Evolutionary conservation across 192 early-diverging fungal species (phyloP), one percentile per base, ranked within the genome.

Genomic region (Coemansia sp.): DNA sequence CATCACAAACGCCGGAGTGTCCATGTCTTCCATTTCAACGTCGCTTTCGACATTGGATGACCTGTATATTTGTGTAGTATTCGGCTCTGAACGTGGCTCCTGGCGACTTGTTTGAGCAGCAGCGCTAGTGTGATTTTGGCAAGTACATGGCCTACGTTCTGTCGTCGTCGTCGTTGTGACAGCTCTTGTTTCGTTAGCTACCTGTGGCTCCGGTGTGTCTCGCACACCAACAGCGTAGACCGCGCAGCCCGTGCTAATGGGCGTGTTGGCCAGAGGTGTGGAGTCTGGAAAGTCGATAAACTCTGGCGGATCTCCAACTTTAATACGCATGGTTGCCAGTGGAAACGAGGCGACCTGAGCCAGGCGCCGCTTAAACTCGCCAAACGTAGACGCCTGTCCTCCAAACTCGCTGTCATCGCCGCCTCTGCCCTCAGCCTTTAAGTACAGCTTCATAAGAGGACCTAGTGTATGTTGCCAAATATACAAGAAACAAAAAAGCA

Each of bases 241-340:
- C 2, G 57, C 12, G 1, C 57, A 60, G 57, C 15, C 31, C 8
- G 31, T 34, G 15, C 15, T 36, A 29, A 82, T 36, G 38, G 66
- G 65, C 22, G 72, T 77, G 46, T 81, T 38, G 31, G 39, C 3
- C 3, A 79, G 66, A 29, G 53, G 63, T 31, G 67, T 65, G 39
- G 57, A 41, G 63, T 84, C 70, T 40, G 66, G 52, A 47, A 71
- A 72, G 55, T 72, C 67, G 2, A 72, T 55, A 24, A 43, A 44
- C 13, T 49, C 43, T 10, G 66, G 78, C 41, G 78, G 78, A 18
- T 74, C 36, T n/a, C 78, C 78, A 13, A 70, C 20, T 64, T 74
- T 79, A 41, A 79, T 66, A 27, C 39, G 31, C 1, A 79, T 20
- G 2, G 29, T 47, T 16, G 44, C 40, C 22, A 39, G 57, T 27